Percentiles rank a stretch among this genome's conserved stretches.
Conservation (phyloP, 352 stramenopile genomes). For the Globisporangium sylvaticum region DNA sequence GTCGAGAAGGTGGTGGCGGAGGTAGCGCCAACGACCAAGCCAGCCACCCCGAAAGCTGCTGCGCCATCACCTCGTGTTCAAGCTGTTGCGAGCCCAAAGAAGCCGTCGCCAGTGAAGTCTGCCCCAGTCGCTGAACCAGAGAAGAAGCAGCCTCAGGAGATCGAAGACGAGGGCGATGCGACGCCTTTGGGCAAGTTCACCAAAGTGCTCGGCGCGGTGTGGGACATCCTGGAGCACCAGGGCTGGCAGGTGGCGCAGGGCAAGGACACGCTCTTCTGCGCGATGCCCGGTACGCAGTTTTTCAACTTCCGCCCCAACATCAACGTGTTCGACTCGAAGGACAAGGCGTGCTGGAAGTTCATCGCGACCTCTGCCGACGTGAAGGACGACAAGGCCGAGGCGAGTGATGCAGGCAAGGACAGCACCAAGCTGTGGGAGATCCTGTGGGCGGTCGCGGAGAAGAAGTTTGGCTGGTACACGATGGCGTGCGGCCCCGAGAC, state of each 20-base stretch:
- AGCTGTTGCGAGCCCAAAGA: neutral
- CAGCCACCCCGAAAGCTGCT: neutral
- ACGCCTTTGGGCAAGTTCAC: constrained; percentile 39
- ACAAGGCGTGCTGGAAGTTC: constrained; percentile 81
- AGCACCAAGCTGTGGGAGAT: constrained; percentile 45
- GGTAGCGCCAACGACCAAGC: neutral
- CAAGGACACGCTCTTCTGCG: constrained; percentile 58
- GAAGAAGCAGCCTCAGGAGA: neutral
- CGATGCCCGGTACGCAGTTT: constrained; percentile 75
- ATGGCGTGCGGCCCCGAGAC: constrained; percentile 68
- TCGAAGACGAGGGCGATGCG: constrained; percentile 7
- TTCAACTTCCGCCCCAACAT: constrained; percentile 83
- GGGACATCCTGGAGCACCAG: constrained; percentile 37
- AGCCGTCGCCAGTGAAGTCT: neutral
- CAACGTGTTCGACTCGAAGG: constrained; percentile 77
- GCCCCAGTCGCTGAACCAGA: neutral
- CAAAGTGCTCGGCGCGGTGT: constrained; percentile 38
- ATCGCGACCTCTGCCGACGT: constrained; percentile 31
- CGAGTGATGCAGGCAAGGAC: constrained; percentile 15
- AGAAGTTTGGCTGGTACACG: constrained; percentile 67
- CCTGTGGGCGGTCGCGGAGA: constrained; percentile 58
- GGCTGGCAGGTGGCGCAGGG: constrained; percentile 68
- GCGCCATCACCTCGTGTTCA: neutral
- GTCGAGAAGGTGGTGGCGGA: neutral
- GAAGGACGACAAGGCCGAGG: constrained; percentile 20